Conservation (phyloP, 176 grass and related monocot species). For the Elaeis guineensis region DNA sequence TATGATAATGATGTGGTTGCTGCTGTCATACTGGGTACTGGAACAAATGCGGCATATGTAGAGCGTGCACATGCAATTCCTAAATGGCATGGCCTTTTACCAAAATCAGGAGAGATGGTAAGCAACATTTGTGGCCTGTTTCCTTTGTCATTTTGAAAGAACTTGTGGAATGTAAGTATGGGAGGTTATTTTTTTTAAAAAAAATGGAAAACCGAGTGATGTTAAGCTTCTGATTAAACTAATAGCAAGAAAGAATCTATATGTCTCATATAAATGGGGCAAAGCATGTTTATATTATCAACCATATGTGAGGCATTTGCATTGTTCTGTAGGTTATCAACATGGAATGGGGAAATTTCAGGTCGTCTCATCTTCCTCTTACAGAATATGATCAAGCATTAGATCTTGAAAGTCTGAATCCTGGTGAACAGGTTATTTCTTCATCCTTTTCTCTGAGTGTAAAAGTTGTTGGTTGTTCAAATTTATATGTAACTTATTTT, state of each 20-base stretch:
- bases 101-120: constrained; percentile 62
- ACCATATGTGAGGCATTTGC: too few species aligned
- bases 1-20: constrained; percentile 49
- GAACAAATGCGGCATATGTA: constrained; percentile 81
- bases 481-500: background rate
- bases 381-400: constrained; percentile 13
- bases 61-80: constrained; percentile 56
- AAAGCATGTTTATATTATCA: too few species aligned
- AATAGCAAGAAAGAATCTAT: too few species aligned
- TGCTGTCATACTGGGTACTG: constrained; percentile 71
- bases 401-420: constrained; percentile 5
- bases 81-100: constrained; percentile 50
- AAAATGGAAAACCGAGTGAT: too few species aligned
- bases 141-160: too few species aligned
- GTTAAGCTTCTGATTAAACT: too few species aligned
- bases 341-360: constrained; percentile 18
- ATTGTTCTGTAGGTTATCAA: constrained; percentile 11
- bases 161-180: too few species aligned
- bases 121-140: background rate
- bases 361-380: constrained; percentile 8
- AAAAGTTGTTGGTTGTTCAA: too few species aligned
- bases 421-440: constrained; percentile 2
- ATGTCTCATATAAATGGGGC: too few species aligned
- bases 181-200: too few species aligned
- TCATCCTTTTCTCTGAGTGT: too few species aligned